Base-by-base conservation (phyloP, 192 early-diverging fungal species). In the Backusella parvicylindrica region DNA sequence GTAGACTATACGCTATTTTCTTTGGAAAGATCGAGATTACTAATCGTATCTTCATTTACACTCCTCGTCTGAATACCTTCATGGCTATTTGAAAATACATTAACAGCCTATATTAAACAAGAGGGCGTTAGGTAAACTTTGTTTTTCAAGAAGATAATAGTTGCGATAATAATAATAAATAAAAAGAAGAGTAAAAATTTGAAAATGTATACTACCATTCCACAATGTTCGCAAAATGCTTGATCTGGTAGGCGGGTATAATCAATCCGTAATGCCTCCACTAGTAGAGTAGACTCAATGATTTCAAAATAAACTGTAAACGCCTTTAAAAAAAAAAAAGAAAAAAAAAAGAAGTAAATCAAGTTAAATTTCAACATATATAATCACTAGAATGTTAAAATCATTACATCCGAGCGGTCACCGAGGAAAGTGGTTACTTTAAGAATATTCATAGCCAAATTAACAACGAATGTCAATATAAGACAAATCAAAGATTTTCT, bases 301-400 rank as follows among this genome's bases (percentile, higher is more conserved):
- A 82, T 68, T 65, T 82, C 73, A 68, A 82, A 82, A 67, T 71
- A 82, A 4, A 72, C 69, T 23, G 80, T 82, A 47, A 82, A 75
- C 2, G 76, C 77, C 77, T 78, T 41, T 26, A 3, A 36, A 26
- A 68, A 43, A 21, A 50, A 47, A 26, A 31, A 18, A 23, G 28
- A 23, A 31, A 43, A 21, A 50, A 47, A 26, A 31, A 18, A 23
- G 28, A 23, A 31, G n/a, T n/a, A n/a, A n/a, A n/a, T n/a, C 16
- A 53, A 15, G 2, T 18, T 38, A 18, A 26, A 38, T 66, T 74
- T 35, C 35, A 65, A 37, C 65, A 30, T 23, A 33, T 32, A 49
- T n/a, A n/a, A n/a, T n/a, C n/a, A n/a, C n/a, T n/a, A 37, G 12
- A 30, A 43, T 28, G n/a, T 11, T 12, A 2, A 68, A 8, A 63